phyloP scores from a whole-genome alignment of 1,284 basidiomycete genomes.

The Ganoderma resinaceum region DNA sequence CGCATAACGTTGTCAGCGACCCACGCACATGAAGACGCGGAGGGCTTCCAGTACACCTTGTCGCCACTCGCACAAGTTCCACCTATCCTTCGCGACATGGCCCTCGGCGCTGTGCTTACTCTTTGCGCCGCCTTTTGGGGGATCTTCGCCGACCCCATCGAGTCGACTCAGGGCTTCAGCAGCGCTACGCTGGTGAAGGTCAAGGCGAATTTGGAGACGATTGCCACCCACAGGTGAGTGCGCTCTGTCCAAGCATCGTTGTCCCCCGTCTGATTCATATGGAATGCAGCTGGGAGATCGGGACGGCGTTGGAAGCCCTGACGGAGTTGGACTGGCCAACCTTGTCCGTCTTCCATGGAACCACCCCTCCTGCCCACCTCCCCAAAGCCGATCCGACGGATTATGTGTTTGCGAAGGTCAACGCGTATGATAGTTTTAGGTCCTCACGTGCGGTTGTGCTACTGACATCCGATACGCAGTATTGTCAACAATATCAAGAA shows the following conservation, averaged over 20 bases:
- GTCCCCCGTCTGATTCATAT: neutral
- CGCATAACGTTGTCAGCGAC: neutral
- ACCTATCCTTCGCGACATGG: constrained; percentile 16
- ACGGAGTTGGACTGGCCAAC: constrained; percentile 64
- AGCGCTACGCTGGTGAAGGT: constrained; percentile 31
- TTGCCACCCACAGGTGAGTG: constrained; percentile 41
- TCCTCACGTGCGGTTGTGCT: neutral
- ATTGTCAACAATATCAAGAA: constrained; percentile 45
- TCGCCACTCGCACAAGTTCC: constrained; percentile 6
- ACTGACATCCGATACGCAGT: constrained; percentile 32
- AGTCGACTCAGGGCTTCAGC: constrained; percentile 24
- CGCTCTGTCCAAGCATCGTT: too few species aligned
- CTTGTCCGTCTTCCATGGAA: constrained; percentile 62
- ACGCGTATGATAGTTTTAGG: constrained; percentile 38
- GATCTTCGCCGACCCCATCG: constrained; percentile 12
- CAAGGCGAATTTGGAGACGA: constrained; percentile 35
- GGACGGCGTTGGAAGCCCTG: constrained; percentile 68
- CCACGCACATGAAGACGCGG: neutral
- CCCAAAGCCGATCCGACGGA: constrained; percentile 39
- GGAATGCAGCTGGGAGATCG: constrained; percentile 70
- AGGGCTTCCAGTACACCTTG: neutral
- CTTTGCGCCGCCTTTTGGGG: constrained; percentile 11
- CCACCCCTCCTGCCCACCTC: constrained; percentile 43
- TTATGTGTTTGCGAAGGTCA: constrained; percentile 49
- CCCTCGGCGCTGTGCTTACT: constrained; percentile 8